Base-by-base conservation (phyloP, 345 rosid genomes). In the Psidium guajava region DNA sequence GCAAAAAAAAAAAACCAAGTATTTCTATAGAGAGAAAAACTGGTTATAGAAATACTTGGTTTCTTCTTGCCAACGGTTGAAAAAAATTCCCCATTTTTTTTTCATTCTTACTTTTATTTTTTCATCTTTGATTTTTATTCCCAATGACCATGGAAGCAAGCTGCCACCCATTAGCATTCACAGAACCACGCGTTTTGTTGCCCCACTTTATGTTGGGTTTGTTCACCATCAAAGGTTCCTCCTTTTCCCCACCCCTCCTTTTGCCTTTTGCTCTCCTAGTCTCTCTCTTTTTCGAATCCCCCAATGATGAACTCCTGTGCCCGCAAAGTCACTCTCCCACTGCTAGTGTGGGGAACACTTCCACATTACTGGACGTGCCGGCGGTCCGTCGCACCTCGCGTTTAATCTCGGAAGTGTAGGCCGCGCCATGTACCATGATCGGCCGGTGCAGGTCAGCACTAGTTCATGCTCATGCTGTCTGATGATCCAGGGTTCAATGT, bases 361-460 rank as follows among this genome's bases (percentile, higher is more conserved):
- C 47, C 47, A 20, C 4, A 32, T 28, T 22, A 16, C 44, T 0
- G 12, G 75, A 64, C 44, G 6, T 32, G 75, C 75, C 44, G 44
- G 24, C 6, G 24, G 57, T 36, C 47, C 47, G 42, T 69, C 47
- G 42, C 42, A 2, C 36, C 42, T 36, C 1, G 1, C 0, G 22
- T 18, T 69, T 69, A 25, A 10, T 69, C 25, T 36, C 24, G 21
- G 11, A 0, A 18, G 47, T 9, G 3, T 64, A 8, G 12, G 44
- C 24, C 0, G 0, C 0, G 0, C 44, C 5, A 28, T 2, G 4
- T 28, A 64, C 24, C 0, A 6, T 64, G 75, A 64, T 64, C 6
- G 6, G 14, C 6, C 25, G 11, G 9, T 1, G 47, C 7, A 2
- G 1, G 3, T 20, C 25, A 0, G 13, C 47, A 18, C 5, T 47